Conservation (phyloP, 2,329 filamentous ascomycete genomes). For the Alternaria alternata region DNA sequence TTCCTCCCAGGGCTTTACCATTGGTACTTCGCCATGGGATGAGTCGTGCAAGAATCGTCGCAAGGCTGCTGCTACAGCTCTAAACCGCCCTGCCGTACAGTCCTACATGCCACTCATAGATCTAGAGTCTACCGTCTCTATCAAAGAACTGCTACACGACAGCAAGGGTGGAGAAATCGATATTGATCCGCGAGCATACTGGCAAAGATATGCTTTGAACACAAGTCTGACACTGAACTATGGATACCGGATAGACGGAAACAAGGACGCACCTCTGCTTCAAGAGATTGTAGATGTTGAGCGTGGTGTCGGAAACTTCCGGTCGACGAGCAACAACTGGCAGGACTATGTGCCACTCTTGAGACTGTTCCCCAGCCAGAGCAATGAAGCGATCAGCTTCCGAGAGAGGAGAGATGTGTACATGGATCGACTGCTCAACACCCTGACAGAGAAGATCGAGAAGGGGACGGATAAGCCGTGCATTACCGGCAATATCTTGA, state of each 20-base stretch:
- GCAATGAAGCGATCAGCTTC: constrained; percentile 69
- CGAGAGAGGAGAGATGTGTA: constrained; percentile 73
- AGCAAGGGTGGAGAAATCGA: constrained; percentile 68
- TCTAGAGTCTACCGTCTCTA: constrained; percentile 74
- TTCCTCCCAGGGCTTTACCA: constrained; percentile 79
- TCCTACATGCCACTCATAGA: constrained; percentile 86
- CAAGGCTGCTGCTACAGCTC: constrained; percentile 79
- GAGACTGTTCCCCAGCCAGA: constrained; percentile 69
- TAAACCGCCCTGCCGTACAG: constrained; percentile 78
- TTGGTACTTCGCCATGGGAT: constrained; percentile 85
- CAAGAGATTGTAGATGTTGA: constrained; percentile 80
- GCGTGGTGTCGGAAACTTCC: constrained; percentile 76
- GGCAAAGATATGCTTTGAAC: constrained; percentile 79
- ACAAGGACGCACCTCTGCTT: constrained; percentile 71
- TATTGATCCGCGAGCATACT: constrained; percentile 75
- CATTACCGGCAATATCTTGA: constrained; percentile 74
- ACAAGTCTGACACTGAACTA: constrained; percentile 82
- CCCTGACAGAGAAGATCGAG: constrained; percentile 67
- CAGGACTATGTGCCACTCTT: constrained; percentile 84
- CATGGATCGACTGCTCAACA: constrained; percentile 65
- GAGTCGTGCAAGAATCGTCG: constrained; percentile 79
- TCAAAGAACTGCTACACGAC: constrained; percentile 75
- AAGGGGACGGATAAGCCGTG: constrained; percentile 72
- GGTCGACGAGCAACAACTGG: constrained; percentile 83
- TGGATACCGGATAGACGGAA: constrained; percentile 76